Base-by-base conservation (phyloP, 176 grass and related monocot genomes). In the Carex pumila region DNA sequence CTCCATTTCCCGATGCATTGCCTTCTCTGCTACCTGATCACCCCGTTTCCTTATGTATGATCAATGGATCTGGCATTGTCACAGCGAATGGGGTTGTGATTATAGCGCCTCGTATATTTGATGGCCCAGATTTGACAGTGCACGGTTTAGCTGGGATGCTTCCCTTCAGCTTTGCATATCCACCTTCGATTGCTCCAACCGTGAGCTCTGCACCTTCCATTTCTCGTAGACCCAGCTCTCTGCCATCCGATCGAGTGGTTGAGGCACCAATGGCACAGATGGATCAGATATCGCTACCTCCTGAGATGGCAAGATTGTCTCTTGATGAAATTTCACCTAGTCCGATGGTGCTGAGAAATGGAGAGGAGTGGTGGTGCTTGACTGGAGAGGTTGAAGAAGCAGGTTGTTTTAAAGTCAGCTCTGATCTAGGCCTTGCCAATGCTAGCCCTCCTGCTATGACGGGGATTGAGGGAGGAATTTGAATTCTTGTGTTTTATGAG, bases 81-180 rank as follows among this genome's bases (percentile, higher is more conserved):
- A 81, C 85, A 0, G 85, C 64, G 1, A 22, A 86, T 67, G 85
- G 85, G 12, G 85, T 86, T 29, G 77, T 71, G n/a, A 52, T 86
- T 17, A 50, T 70, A 39, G 56, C 58, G 3, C 77, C 85, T 10
- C 65, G 52, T 19, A 81, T 86, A 18, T 81, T 81, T 17, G 62
- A 72, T 18, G 62, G 53, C 12, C 47, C 41, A 0, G 77, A 61
- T n/a, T 36, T 86, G 77, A 79, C 53, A 0, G 85, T 86, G 10
- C 85, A 86, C 41, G 85, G 85, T 79, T 78, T 86, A 36, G 50
- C 41, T 37, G 85, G 76, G 6, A 86, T 86, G 63, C 77, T 86
- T 59, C 82, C 80, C 5, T 21, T 53, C 55, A 62, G 80, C 30
- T 66, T 66, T 47, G 41, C 57, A 12, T 41, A 83, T 65, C 45